These are phyloP conservation scores for Bathelium albidoporum DNA, from an alignment of 495 filamentous ascomycete genomes.

Conservation along the genomic window DNA sequence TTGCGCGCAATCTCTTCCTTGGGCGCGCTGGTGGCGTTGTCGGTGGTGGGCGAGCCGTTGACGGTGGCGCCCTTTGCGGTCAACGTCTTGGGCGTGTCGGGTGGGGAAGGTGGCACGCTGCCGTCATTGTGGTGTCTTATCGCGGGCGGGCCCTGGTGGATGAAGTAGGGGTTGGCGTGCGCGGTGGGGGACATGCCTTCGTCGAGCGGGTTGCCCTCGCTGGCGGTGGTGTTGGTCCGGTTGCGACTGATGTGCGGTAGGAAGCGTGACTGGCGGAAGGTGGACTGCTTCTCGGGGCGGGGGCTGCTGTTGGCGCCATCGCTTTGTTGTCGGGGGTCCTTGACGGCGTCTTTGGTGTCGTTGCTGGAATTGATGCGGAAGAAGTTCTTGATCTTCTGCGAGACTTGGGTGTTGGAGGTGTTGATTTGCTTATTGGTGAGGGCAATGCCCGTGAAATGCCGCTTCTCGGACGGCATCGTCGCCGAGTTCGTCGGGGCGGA, in stretches of 20 bases:
- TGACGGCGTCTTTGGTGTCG: conserved; percentile 35
- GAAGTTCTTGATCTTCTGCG: conserved; percentile 89
- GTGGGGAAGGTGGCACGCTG: conserved; percentile 92
- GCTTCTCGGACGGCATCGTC: conserved; percentile 24
- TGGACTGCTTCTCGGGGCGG: conserved; percentile 49
- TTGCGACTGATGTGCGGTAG: conserved; percentile 68
- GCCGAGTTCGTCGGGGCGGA: conserved; percentile 21
- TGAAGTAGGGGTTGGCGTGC: conserved; percentile 93
- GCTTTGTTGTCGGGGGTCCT: conserved; percentile 29
- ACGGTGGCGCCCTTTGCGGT: conserved; percentile 57
- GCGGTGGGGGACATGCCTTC: conserved; percentile 85
- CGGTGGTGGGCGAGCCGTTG: conserved; percentile 50
- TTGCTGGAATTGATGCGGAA: conserved; percentile 81
- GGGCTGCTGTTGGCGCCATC: conserved; percentile 36
- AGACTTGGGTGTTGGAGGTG: conserved; percentile 51
- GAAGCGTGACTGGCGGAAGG: conserved; percentile 74
- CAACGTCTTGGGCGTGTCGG: conserved; percentile 63
- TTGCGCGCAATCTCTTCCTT: conserved; percentile 88
- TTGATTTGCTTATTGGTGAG: conserved; percentile 31
- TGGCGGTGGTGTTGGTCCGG: conserved; percentile 79
- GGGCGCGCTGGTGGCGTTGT: conserved; percentile 65
- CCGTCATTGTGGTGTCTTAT: conserved; percentile 90
- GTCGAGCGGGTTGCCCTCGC: conserved; percentile 84
- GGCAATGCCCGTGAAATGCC: conserved; percentile 25
- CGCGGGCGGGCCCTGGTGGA: conserved; percentile 86